These are phyloP conservation scores for Sanghuangporus sanghuang DNA, from an alignment of 1,284 basidiomycete species.

Conservation along the genomic window DNA sequence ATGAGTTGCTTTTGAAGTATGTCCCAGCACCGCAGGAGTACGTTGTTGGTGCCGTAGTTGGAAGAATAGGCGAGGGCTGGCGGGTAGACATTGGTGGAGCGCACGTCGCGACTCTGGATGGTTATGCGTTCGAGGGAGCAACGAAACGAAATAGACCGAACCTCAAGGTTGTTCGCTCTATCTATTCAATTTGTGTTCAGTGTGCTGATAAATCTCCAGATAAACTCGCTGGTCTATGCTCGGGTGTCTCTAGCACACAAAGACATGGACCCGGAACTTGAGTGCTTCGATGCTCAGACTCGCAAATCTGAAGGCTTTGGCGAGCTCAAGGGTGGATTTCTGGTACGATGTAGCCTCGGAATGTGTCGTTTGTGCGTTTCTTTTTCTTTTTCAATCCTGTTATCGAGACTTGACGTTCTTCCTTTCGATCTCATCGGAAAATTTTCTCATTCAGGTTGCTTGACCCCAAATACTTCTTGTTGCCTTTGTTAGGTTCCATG, in stretches of 20 bases:
- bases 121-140: slow-evolving; percentile 81
- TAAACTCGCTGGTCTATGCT: slow-evolving; percentile 77
- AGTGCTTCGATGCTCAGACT: slow-evolving; percentile 84
- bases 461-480: slow-evolving; percentile 67
- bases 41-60: slow-evolving; percentile 68
- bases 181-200: not conserved
- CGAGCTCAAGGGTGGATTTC: slow-evolving; percentile 75
- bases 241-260: slow-evolving; percentile 82
- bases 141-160: slow-evolving; percentile 82
- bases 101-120: slow-evolving; percentile 71
- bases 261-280: slow-evolving; percentile 86
- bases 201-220: slow-evolving; percentile 36
- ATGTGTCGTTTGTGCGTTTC: slow-evolving; percentile 72
- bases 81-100: slow-evolving; percentile 81
- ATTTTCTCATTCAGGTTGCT: slow-evolving; percentile 47
- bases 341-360: slow-evolving; percentile 68
- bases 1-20: slow-evolving; percentile 49
- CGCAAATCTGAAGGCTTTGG: slow-evolving; percentile 81
- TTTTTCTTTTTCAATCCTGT: not conserved
- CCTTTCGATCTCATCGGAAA: slow-evolving; percentile 1
- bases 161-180: slow-evolving; percentile 52
- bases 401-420: not conserved
- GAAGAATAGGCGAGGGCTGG: slow-evolving; percentile 72
- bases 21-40: slow-evolving; percentile 79
- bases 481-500: slow-evolving; percentile 64